Evolutionary conservation across 495 filamentous ascomycete species (phyloP).

Genomic region (Cercophora sp.): DNA sequence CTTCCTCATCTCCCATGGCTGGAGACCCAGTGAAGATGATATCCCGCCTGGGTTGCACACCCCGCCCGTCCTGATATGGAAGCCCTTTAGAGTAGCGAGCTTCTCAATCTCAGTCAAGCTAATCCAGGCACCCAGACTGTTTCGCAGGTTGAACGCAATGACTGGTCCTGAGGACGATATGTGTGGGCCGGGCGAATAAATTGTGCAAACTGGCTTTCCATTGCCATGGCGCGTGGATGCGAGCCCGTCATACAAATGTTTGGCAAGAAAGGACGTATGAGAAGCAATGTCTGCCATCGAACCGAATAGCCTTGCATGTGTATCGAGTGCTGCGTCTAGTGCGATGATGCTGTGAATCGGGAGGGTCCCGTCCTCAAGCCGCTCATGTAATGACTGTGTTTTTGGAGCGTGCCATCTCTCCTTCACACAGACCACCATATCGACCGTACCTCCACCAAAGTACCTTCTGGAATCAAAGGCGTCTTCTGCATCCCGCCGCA

Average conservation of each 20-base stretch:
- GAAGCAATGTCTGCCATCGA: slow-evolving; percentile 65
- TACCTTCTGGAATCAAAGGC: slow-evolving; percentile 65
- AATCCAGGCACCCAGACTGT: slow-evolving; percentile 64
- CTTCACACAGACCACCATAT: slow-evolving; percentile 60
- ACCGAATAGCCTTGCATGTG: slow-evolving; percentile 65
- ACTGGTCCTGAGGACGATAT: slow-evolving; percentile 56
- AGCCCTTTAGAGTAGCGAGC: slow-evolving; percentile 68
- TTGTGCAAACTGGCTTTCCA: slow-evolving; percentile 56
- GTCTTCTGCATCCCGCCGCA: slow-evolving; percentile 63
- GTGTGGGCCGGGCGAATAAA: slow-evolving; percentile 52
- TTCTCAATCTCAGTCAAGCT: slow-evolving; percentile 82
- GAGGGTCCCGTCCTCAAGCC: slow-evolving; percentile 84
- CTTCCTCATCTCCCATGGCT: slow-evolving; percentile 71
- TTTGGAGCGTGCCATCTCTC: slow-evolving; percentile 75
- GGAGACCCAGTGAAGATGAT: slow-evolving; percentile 60
- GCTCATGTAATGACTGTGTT: slow-evolving; percentile 66
- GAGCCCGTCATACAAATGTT: slow-evolving; percentile 56
- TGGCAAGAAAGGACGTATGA: slow-evolving; percentile 68
- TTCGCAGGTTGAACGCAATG: slow-evolving; percentile 76
- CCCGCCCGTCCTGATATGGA: slow-evolving; percentile 80
- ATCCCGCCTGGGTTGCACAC: slow-evolving; percentile 91
- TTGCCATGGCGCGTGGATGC: slow-evolving; percentile 62
- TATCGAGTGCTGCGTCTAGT: slow-evolving; percentile 65
- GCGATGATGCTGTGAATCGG: slow-evolving; percentile 87
- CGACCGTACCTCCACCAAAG: slow-evolving; percentile 95